Base-by-base conservation (phyloP, 306 rosid species). In the Cotoneaster glaucophyllus region DNA sequence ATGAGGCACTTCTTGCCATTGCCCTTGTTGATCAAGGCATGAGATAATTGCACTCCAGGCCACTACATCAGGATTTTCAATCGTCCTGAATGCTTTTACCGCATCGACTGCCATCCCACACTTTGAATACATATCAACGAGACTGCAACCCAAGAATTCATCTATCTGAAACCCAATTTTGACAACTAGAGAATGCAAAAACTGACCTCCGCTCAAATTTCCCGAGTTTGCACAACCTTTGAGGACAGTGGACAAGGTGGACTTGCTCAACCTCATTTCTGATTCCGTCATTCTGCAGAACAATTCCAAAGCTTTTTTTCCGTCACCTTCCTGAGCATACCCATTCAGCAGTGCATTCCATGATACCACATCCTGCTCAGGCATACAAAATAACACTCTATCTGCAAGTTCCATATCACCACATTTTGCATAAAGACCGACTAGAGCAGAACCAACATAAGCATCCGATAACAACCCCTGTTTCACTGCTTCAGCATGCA, bases 281-380 rank as follows among this genome's bases (percentile, higher is more conserved):
- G 70, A 53, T 77, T 84, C 80, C 0, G 68, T 69, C 84, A 80
- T 84, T 73, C 64, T 31, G 61, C 59, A 63, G n/a, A 84, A 84
- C 11, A 80, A 67, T 64, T 68, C 64, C 67, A 84, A n/a, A 74
- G 58, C 84, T 69, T 72, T 50, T 13, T 32, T 69, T 15, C 59
- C 74, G 19, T 84, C 77, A 14, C 82, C 87, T 69, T 68, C 26
- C 53, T 83, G 77, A 76, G 87, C 80, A 52, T 76, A 80, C 31
- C 87, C 87, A 73, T 74, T 79, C 22, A 84, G 84, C 62, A 84
- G 64, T 65, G 81, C 87, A 69, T 84, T 84, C 87, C 84, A 80
- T n/a, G 84, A 67, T 43, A 84, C 82, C 28, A 66, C 82, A 77
- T 84, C 80, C 79, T 80, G 82, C 80, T 77, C 80, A 8, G 84